Percentiles rank a stretch among this genome's conserved stretches.
phyloP scores from a whole-genome alignment of 257 asterid species.

The Buddleja alternifolia region DNA sequence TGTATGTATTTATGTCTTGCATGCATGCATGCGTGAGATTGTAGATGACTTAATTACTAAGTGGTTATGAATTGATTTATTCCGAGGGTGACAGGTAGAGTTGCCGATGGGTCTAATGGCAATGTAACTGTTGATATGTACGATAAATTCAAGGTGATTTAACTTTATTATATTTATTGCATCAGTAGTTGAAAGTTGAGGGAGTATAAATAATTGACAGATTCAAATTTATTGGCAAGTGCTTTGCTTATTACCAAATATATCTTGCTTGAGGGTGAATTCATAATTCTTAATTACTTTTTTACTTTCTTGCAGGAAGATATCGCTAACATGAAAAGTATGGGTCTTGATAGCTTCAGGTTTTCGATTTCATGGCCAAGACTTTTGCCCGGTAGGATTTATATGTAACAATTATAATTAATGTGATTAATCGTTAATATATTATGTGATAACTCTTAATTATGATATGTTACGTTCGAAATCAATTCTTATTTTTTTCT shows the following conservation, averaged over 20 bases:
- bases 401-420: no score
- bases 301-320: slow-evolving; percentile 18
- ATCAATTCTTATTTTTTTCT: background rate
- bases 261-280: no score
- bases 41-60: background rate
- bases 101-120: slow-evolving; percentile 8
- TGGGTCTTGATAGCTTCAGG: slow-evolving; percentile 20
- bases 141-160: no score
- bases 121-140: slow-evolving; percentile 10
- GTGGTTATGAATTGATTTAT: background rate
- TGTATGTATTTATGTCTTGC: background rate
- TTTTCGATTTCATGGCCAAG: slow-evolving; percentile 36
- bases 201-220: no score
- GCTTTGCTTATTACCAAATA: no score
- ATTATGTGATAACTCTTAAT: no score
- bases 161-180: no score
- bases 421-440: no score
- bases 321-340: slow-evolving; percentile 8
- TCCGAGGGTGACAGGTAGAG: background rate
- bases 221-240: no score
- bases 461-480: no score
- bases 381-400: slow-evolving; percentile 22
- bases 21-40: background rate
- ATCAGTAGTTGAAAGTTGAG: no score
- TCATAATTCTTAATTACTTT: no score